Conservation (phyloP, 2,329 filamentous ascomycete genomes). For the Colletotrichum tofieldiae region DNA sequence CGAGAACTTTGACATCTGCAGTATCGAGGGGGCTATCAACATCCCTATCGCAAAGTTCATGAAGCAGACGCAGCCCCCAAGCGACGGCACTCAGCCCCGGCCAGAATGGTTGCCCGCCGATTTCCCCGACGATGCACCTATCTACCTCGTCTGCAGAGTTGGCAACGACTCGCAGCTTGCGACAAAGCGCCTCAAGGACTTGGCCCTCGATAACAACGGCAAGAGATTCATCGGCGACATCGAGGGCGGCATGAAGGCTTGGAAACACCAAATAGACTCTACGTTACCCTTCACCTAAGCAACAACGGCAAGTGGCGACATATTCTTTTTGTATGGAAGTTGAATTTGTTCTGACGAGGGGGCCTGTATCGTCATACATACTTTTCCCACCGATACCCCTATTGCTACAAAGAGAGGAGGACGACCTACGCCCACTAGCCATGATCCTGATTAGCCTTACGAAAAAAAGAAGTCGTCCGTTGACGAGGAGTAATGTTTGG, state of each 20-base stretch:
- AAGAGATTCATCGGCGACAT: slow-evolving; percentile 79
- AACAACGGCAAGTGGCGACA: slow-evolving; percentile 27
- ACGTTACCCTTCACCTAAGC: slow-evolving; percentile 67
- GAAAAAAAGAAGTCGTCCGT: slow-evolving; percentile 30
- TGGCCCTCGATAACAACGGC: slow-evolving; percentile 67
- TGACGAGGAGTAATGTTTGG: background rate
- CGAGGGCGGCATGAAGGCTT: slow-evolving; percentile 79
- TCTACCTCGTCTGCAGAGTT: slow-evolving; percentile 81
- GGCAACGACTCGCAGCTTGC: slow-evolving; percentile 86
- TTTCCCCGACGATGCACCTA: slow-evolving; percentile 62
- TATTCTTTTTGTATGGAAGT: background rate
- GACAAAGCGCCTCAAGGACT: slow-evolving; percentile 75
- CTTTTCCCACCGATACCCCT: slow-evolving; percentile 32
- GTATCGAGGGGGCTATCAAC: slow-evolving; percentile 82
- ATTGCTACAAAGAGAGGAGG: slow-evolving; percentile 36
- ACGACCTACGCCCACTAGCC: slow-evolving; percentile 36
- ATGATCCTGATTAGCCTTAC: slow-evolving; percentile 33
- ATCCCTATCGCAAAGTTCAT: slow-evolving; percentile 73
- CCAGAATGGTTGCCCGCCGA: slow-evolving; percentile 58
- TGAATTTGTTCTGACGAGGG: slow-evolving; percentile 48
- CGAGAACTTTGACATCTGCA: slow-evolving; percentile 87
- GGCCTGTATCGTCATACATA: slow-evolving; percentile 47
- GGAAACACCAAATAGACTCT: slow-evolving; percentile 78
- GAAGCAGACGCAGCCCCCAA: slow-evolving; percentile 55
- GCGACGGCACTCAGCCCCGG: slow-evolving; percentile 43